Base-by-base conservation (phyloP, 108 stramenopile genomes). In the Conticribra guillardii region DNA sequence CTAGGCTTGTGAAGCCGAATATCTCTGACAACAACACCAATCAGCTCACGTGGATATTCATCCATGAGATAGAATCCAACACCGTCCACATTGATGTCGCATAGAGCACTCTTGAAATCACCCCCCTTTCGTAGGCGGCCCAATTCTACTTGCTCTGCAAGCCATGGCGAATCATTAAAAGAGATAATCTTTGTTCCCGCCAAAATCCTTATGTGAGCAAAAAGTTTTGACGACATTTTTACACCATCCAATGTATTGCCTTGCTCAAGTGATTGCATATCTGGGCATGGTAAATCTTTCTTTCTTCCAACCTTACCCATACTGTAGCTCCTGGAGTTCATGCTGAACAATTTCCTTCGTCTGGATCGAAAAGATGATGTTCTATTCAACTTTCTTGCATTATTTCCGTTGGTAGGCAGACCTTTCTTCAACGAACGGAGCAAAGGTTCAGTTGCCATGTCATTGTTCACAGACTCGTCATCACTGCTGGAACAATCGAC, bases 141-240 rank as follows among this genome's bases (percentile, higher is more conserved):
- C 28, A 24, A 9, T 54, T 64, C 62, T n/a, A 67, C 61, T 56
- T 62, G 61, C 15, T 64, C 19, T 19, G 50, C 46, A 1, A 69
- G 7, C 3, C 15, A 76, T 27, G 34, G 37, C 17, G 75, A 76
- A 31, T 76, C 75, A 64, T 31, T 71, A 28, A 76, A 70, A 1
- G 75, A 71, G 0, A 76, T 17, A 54, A 76, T 64, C 29, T 70
- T 66, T 37, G 75, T 64, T 4, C 75, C 75, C 16, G 48, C 68
- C 11, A 54, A 33, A 18, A 76, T 76, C 21, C 75, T 45, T 1
- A 64, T 19, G 54, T 73, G 61, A 22, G 48, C 48, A 23, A 32
- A 59, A 16, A 68, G 50, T 17, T 0, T 60, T 11, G 33, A 54
- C 4, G 34, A 19, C 17, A 18, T 41, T 41, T 41, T 41, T 41